A percentile compares a stretch with the other conserved stretches of the same genome.
These are phyloP conservation scores for Dipteronia dyeriana DNA, from an alignment of 345 rosid species.

Conservation along the genomic window DNA sequence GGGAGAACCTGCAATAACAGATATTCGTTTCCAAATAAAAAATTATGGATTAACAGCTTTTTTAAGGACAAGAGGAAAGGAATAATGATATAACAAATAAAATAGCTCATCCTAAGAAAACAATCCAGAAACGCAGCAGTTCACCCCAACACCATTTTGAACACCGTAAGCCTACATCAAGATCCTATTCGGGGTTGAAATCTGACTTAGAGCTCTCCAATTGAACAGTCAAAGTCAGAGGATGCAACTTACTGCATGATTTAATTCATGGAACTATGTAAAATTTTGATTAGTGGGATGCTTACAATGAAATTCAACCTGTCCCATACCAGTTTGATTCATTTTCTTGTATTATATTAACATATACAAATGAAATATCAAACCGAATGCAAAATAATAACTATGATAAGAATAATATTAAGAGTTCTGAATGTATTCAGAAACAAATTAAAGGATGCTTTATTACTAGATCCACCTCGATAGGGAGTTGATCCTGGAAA, in stretches of 20 bases:
- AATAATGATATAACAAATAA: neutral
- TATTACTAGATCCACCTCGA: slow-evolving; percentile 40
- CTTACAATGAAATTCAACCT: neutral
- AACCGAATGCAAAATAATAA: neutral
- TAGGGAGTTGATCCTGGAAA: slow-evolving; percentile 47
- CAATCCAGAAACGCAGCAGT: neutral
- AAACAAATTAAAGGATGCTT: slow-evolving; percentile 19
- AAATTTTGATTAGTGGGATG: neutral
- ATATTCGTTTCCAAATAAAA: slow-evolving; percentile 1
- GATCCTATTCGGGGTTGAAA: neutral
- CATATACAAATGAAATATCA: neutral
- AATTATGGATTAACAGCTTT: neutral
- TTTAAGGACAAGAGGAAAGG: neutral
- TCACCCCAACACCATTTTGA: neutral
- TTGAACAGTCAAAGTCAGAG: neutral
- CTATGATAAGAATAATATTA: neutral
- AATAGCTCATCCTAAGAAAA: neutral
- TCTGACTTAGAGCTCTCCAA: neutral
- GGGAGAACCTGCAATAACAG: slow-evolving; percentile 44
- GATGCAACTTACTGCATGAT: slow-evolving; percentile 1
- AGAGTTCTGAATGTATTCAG: neutral
- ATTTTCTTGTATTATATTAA: neutral
- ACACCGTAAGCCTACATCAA: neutral
- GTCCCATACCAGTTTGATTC: neutral
- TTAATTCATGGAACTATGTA: neutral